phyloP scores from a whole-genome alignment of 1,284 basidiomycete species.

The Polyporus tsugae region DNA sequence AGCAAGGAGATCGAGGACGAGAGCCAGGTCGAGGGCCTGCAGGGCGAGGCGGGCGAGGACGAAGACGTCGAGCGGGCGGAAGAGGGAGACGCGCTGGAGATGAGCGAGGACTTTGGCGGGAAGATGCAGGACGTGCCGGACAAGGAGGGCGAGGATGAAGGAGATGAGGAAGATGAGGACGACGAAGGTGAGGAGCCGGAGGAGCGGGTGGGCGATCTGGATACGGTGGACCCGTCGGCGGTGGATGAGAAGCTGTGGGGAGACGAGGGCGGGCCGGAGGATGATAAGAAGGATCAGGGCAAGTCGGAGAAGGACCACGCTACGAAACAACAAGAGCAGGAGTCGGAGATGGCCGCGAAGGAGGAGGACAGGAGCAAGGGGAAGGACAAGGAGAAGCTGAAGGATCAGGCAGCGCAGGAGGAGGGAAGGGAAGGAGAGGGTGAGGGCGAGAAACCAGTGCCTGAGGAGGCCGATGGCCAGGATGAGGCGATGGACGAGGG shows the following conservation, averaged over 20 bases:
- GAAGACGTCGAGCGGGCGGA: conserved; percentile 63
- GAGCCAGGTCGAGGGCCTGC: conserved; percentile 94
- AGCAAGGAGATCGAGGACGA: conserved; percentile 96
- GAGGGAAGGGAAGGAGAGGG: conserved; percentile 44
- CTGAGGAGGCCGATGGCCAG: conserved; percentile 44
- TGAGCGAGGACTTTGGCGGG: conserved; percentile 83
- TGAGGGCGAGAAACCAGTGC: conserved; percentile 38
- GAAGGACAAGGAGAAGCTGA: conserved; percentile 47
- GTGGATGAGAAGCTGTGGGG: conserved; percentile 99
- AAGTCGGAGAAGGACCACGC: conserved; percentile 64
- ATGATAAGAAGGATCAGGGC: conserved; percentile 59
- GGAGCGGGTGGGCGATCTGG: conserved; percentile 87
- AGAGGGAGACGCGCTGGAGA: conserved; percentile 76
- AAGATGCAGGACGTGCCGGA: conserved; percentile 84
- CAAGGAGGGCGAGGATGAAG: conserved; percentile 59
- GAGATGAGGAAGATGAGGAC: conserved; percentile 63
- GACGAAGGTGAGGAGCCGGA: conserved; percentile 72
- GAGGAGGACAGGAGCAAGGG: conserved; percentile 59
- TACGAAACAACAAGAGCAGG: conserved; percentile 50
- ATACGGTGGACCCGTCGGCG: conserved; percentile 85
- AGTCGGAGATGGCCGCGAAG: conserved; percentile 83
- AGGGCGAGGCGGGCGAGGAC: conserved; percentile 72
- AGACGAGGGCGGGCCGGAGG: conserved; percentile 68
- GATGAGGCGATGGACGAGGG: conserved; percentile 49
- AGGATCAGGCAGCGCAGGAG: conserved; percentile 47